Evolutionary conservation across 2,329 filamentous ascomycete species (phyloP).

Genomic region (Exophiala phaeomuriformis): DNA sequence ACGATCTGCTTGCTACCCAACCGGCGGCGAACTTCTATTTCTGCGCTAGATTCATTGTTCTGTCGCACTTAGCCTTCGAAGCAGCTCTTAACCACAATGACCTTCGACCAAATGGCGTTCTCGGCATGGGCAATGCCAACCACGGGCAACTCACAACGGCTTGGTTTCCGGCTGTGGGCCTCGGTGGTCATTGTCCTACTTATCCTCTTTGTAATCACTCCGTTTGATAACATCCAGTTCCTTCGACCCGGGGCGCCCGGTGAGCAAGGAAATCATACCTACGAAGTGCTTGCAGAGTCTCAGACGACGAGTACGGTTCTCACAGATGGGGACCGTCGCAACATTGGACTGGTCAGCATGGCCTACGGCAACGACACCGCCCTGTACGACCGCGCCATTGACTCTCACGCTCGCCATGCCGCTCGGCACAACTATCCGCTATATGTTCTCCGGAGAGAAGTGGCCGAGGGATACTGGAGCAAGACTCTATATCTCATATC

Average conservation of each 20-base stretch:
- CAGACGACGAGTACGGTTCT: not conserved
- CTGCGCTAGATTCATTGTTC: too few species aligned
- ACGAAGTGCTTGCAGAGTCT: not conserved
- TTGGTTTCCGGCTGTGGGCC: not conserved
- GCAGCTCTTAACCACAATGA: too few species aligned
- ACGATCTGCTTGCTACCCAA: too few species aligned
- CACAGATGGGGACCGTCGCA: not conserved
- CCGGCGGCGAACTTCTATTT: too few species aligned
- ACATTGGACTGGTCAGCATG: slow-evolving; percentile 6
- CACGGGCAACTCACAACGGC: not conserved
- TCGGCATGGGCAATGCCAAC: not conserved
- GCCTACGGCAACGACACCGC: slow-evolving; percentile 18
- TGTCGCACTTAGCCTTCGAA: too few species aligned
- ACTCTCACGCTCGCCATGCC: slow-evolving; percentile 32
- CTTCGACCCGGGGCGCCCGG: not conserved
- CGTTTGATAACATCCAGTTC: not conserved
- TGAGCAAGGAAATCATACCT: not conserved
- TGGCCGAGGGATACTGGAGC: slow-evolving; percentile 2
- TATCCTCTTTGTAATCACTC: not conserved
- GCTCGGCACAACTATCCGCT: slow-evolving; percentile 33
- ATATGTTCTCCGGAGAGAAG: slow-evolving; percentile 28
- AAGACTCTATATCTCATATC: slow-evolving; percentile 26
- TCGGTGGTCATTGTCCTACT: not conserved
- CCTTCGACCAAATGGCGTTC: not conserved
- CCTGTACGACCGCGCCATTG: slow-evolving; percentile 33